Conservation (phyloP, 78 protist genomes). For the Bodo saltans region DNA sequence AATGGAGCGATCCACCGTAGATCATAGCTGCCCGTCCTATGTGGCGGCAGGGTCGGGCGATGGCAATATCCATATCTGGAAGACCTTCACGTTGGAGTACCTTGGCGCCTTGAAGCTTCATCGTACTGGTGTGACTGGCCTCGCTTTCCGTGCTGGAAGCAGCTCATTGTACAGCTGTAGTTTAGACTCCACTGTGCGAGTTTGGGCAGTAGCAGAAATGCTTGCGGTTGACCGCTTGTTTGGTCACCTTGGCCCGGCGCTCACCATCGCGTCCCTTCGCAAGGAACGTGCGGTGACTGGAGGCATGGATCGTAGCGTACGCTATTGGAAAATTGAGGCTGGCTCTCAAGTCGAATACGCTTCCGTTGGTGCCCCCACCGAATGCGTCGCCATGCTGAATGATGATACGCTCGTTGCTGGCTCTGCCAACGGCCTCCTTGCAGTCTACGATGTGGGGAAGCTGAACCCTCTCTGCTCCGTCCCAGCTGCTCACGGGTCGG, state of each 20-base stretch:
- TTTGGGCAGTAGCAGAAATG: conserved; percentile 68
- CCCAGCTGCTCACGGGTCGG: neutral
- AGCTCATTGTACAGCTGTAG: conserved; percentile 54
- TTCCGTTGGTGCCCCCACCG: neutral
- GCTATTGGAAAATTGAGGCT: conserved; percentile 72
- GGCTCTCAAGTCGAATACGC: conserved; percentile 60
- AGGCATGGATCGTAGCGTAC: conserved; percentile 50
- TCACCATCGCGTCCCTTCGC: conserved; percentile 34
- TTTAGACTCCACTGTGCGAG: conserved; percentile 66
- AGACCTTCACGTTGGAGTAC: neutral
- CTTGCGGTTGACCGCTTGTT: conserved; percentile 68
- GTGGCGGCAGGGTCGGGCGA: neutral
- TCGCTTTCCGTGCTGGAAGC: conserved; percentile 59
- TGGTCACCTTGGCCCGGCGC: conserved; percentile 6
- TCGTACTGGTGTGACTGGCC: conserved; percentile 51
- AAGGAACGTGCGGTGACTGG: conserved; percentile 50
- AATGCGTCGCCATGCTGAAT: neutral
- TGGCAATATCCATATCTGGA: neutral
- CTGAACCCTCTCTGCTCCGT: neutral
- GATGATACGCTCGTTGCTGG: conserved; percentile 1
- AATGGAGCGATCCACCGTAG: neutral
- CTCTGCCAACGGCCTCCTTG: neutral
- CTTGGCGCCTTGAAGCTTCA: conserved; percentile 45
- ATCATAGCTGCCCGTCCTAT: neutral
- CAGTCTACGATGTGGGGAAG: neutral